Evolutionary conservation across 2,329 filamentous ascomycete genomes (phyloP).

Genomic region (Amauroascus niger): DNA sequence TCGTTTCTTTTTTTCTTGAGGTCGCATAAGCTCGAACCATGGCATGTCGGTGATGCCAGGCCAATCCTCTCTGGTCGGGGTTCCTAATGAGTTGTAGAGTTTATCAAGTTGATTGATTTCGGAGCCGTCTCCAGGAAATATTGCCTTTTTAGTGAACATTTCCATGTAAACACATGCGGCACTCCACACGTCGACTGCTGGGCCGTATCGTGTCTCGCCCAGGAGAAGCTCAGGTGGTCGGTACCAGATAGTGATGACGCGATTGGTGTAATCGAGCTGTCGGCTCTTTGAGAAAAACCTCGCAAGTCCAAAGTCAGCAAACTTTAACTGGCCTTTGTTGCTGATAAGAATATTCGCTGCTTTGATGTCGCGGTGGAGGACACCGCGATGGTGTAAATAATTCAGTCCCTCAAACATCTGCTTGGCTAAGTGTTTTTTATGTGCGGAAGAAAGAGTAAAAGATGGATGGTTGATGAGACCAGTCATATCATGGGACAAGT

Average conservation of each 20-base stretch:
- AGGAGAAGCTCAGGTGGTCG: slow-evolving; percentile 81
- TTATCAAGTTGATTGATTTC: slow-evolving; percentile 94
- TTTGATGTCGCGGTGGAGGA: slow-evolving; percentile 95
- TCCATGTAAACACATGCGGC: slow-evolving; percentile 94
- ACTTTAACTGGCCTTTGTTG: slow-evolving; percentile 76
- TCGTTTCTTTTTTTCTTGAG: slow-evolving; percentile 60
- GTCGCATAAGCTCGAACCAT: slow-evolving; percentile 88
- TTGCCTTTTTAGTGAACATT: slow-evolving; percentile 86
- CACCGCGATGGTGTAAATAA: slow-evolving; percentile 86
- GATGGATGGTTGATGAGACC: slow-evolving; percentile 89
- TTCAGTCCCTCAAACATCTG: slow-evolving; percentile 91
- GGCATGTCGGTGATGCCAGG: slow-evolving; percentile 85
- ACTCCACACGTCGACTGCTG: slow-evolving; percentile 91
- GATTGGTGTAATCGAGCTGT: slow-evolving; percentile 92
- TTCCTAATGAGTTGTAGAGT: slow-evolving; percentile 87
- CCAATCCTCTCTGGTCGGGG: slow-evolving; percentile 76
- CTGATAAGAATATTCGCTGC: slow-evolving; percentile 95
- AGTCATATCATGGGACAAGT: slow-evolving; percentile 90
- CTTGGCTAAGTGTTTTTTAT: slow-evolving; percentile 86
- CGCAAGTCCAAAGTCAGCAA: slow-evolving; percentile 91
- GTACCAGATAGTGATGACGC: slow-evolving; percentile 99
- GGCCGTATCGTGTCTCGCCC: slow-evolving; percentile 82
- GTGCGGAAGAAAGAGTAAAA: slow-evolving; percentile 71
- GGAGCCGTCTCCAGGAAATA: slow-evolving; percentile 91
- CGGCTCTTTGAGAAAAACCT: slow-evolving; percentile 90